Conservation (phyloP, 139 green algal species). For the Chlorella sp. region DNA sequence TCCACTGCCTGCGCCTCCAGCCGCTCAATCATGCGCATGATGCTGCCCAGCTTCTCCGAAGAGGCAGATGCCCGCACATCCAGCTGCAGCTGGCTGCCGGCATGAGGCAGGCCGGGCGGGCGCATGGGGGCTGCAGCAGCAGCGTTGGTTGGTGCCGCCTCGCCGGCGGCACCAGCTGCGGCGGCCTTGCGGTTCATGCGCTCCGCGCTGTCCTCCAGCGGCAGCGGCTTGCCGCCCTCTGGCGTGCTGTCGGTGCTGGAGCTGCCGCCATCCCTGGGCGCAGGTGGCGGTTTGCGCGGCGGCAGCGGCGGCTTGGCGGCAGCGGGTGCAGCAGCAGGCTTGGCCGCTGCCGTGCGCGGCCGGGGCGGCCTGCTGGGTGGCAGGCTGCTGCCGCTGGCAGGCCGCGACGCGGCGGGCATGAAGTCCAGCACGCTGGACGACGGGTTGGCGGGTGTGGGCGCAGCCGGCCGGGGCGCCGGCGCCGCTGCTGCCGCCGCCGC, state of each 20-base stretch:
- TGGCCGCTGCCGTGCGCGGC: not conserved
- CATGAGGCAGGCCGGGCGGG: not conserved
- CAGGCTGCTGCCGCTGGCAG: not conserved
- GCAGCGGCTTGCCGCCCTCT: not conserved
- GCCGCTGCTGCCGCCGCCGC: too few relatives aligned
- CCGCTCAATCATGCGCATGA: slow-evolving; percentile 43
- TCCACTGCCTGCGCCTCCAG: slow-evolving; percentile 38
- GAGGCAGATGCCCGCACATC: not conserved
- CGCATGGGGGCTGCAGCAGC: not conserved
- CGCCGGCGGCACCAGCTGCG: not conserved
- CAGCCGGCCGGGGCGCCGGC: not conserved
- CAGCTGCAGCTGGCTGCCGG: not conserved
- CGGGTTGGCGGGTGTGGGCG: not conserved
- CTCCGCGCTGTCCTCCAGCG: slow-evolving; percentile 16
- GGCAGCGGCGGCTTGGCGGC: not conserved
- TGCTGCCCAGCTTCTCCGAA: slow-evolving; percentile 28
- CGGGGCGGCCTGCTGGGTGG: not conserved
- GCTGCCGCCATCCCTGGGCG: not conserved
- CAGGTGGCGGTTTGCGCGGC: not conserved
- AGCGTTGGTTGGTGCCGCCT: too few relatives aligned
- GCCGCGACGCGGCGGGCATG: not conserved
- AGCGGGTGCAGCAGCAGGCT: too few relatives aligned
- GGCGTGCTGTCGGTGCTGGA: not conserved
- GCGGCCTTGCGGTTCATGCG: slow-evolving; percentile 8
- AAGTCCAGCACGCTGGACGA: slow-evolving; percentile 14